Percentiles rank a stretch among this genome's conserved stretches.
phyloP scores from a whole-genome alignment of 2,329 filamentous ascomycete species.

The Cucurbitaria berberidis region DNA sequence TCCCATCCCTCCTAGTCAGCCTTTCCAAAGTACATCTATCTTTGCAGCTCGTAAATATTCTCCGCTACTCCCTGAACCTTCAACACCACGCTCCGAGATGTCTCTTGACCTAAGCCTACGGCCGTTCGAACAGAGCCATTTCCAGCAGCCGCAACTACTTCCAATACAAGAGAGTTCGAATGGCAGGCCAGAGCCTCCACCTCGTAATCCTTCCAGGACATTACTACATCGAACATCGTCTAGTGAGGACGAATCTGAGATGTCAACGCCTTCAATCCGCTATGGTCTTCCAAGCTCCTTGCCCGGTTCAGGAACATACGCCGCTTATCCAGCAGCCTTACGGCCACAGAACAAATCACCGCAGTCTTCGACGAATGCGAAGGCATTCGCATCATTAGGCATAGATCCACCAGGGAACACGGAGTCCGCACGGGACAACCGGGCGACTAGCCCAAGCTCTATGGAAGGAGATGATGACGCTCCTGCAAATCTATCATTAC shows the following conservation, averaged over 20 bases:
- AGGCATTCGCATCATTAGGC: conserved; percentile 29
- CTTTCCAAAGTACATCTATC: conserved; percentile 1
- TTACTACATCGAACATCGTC: conserved; percentile 14
- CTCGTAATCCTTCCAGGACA: conserved; percentile 25
- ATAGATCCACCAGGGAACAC: conserved; percentile 18
- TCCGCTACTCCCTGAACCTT: conserved; percentile 41
- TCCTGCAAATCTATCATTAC: conserved; percentile 2
- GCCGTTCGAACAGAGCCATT: conserved; percentile 4
- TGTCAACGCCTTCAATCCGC: not conserved
- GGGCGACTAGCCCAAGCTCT: not conserved
- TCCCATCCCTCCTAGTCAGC: conserved; percentile 2
- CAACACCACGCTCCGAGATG: conserved; percentile 23
- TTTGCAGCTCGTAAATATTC: conserved; percentile 25
- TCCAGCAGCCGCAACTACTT: conserved; percentile 21
- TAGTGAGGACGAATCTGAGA: not conserved
- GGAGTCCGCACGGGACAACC: conserved; percentile 4
- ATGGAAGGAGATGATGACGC: not conserved
- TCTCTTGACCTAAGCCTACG: conserved; percentile 16
- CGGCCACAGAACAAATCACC: not conserved
- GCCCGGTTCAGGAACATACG: not conserved
- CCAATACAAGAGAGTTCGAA: conserved; percentile 26
- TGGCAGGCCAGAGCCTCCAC: conserved; percentile 15
- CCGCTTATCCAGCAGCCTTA: not conserved
- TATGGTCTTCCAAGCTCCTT: not conserved
- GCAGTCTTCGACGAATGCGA: conserved; percentile 24